phyloP scores from a whole-genome alignment of 2,329 filamentous ascomycete genomes.

The Diatrype stigma region DNA sequence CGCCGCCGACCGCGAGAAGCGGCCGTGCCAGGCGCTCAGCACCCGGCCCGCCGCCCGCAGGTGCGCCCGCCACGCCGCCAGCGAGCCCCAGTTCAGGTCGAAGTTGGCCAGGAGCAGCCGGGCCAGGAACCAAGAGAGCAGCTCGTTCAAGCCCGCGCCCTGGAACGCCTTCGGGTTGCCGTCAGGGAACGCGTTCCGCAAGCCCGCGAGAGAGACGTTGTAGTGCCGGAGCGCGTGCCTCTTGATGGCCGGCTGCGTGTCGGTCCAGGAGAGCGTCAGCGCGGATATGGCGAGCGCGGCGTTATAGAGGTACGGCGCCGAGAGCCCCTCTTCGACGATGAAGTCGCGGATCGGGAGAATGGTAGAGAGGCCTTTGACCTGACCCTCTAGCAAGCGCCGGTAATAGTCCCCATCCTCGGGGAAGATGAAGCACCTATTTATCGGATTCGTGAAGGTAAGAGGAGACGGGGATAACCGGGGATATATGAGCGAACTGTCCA shows the following conservation, averaged over 20 bases:
- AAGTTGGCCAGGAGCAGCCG: constrained; percentile 10
- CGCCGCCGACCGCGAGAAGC: constrained; percentile 3
- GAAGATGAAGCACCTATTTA: not conserved
- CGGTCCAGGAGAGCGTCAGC: not conserved
- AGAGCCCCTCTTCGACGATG: not conserved
- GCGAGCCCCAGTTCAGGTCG: constrained; percentile 9
- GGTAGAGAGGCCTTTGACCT: not conserved
- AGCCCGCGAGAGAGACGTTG: not conserved
- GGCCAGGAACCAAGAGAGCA: constrained; percentile 1
- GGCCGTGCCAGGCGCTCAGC: constrained; percentile 5
- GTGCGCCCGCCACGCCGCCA: constrained; percentile 10
- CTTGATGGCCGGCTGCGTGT: not conserved
- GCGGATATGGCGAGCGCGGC: not conserved
- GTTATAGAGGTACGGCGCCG: not conserved
- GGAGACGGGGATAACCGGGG: not conserved
- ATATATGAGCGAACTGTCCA: not conserved
- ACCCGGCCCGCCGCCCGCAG: constrained; percentile 9
- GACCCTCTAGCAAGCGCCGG: not conserved
- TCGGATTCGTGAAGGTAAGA: not conserved
- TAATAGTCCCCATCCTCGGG: not conserved
- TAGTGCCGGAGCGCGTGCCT: not conserved
- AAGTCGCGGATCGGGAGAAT: not conserved
- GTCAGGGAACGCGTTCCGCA: not conserved
- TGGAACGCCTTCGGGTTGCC: not conserved
- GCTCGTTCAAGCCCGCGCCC: not conserved